These are phyloP conservation scores for Rhizopogon rudus DNA, from an alignment of 768 basidiomycete genomes.

Conservation along the genomic window DNA sequence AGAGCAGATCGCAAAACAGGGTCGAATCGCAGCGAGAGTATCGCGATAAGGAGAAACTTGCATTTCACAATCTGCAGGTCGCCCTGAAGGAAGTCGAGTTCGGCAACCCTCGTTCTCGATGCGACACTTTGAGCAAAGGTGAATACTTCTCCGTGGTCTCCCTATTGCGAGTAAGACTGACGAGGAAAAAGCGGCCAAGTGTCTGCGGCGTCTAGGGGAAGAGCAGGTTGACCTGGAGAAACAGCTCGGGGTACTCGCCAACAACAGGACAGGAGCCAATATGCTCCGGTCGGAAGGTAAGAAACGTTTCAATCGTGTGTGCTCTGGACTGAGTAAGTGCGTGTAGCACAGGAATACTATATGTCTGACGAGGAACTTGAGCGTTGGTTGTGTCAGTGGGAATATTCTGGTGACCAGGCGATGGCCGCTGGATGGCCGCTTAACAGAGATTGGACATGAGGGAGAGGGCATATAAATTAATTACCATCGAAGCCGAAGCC, in stretches of 20 bases:
- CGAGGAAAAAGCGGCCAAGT: neutral
- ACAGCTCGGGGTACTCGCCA: neutral
- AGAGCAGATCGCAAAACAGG: neutral
- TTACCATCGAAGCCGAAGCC: neutral
- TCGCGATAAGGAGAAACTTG: neutral
- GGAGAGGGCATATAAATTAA: too few species aligned
- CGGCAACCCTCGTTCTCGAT: neutral
- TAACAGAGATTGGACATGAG: neutral
- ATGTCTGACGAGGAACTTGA: neutral
- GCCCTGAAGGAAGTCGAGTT: neutral
- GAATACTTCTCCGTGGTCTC: too few species aligned
- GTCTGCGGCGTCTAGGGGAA: neutral
- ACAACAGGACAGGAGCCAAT: neutral
- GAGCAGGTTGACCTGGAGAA: neutral
- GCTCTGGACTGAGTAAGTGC: neutral
- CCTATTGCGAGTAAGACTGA: neutral
- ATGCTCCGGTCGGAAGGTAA: neutral
- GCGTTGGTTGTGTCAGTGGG: neutral
- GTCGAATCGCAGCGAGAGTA: neutral
- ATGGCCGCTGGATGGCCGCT: neutral
- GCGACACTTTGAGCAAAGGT: neutral
- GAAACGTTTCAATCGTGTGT: too few species aligned
- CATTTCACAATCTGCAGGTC: neutral
- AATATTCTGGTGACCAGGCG: neutral
- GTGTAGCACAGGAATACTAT: neutral